Evolutionary conservation across 768 basidiomycete genomes (phyloP), one percentile per base, ranked within the genome.

Genomic region (Serendipita sp.): DNA sequence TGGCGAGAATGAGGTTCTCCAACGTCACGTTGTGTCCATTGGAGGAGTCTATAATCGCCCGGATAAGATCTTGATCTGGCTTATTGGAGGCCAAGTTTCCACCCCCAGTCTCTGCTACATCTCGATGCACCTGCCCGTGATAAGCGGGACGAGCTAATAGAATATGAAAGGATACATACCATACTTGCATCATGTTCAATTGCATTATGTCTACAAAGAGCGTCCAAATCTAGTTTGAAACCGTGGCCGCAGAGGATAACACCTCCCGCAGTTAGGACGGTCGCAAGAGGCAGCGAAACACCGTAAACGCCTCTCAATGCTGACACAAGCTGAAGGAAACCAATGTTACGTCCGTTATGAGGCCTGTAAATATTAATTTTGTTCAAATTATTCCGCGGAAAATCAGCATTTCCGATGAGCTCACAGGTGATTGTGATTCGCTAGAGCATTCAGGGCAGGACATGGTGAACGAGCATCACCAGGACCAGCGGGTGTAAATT

Each of bases 101-200:
- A 13, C 38, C 38, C 35, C 56, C 56, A n/a, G 56, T 60, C 35
- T 60, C 56, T 10, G 16, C 24, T 28, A 60, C 28, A 60, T 60
- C 56, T n/a, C 56, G 56, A n/a, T 60, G 56, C 7, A 53, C 48
- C 48, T 53, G n/a, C 10, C 18, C 5, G n/a, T 7, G 16, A 53
- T 16, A 32, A 53, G 5, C 7, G 7, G 48, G 10, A n/a, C 48
- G 18, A 18, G 48, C 48, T 5, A 7, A 7, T 7, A 16, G 38
- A 41, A 13, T 41, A 41, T 13, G 38, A 7, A 32, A 53, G n/a
- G 32, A n/a, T 10, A 18, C 32, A 24, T 60, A 60, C 56, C 24
- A 60, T 24, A 35, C 56, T 60, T 24, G 56, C 56, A 37, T 60
- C 56, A 60, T 60, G 56, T 37, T 60, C 56, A n/a, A 60, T 60